Evolutionary conservation across 345 rosid species (phyloP).

Genomic region (Isatis tinctoria): DNA sequence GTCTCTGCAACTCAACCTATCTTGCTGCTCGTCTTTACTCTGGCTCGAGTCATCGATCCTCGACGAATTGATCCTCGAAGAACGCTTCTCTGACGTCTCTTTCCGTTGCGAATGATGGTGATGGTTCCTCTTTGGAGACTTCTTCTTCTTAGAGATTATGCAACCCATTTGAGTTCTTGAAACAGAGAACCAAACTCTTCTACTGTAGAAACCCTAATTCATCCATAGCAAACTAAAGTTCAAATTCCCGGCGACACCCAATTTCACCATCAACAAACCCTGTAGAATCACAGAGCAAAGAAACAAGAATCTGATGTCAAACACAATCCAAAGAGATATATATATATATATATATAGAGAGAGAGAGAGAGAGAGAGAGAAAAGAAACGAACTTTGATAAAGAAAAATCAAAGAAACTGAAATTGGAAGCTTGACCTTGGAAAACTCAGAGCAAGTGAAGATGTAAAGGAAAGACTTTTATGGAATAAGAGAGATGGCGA

Average conservation of each 20-base stretch:
- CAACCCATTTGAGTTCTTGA: conserved; percentile 58
- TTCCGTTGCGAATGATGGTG: conserved; percentile 37
- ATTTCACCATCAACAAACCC: background rate
- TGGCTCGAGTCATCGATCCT: conserved; percentile 54
- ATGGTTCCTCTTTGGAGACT: conserved; percentile 45
- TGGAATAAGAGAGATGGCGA: conserved; percentile 3
- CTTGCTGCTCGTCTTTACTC: conserved; percentile 27
- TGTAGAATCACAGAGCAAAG: background rate
- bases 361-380: background rate
- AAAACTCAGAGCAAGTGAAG: conserved; percentile 19
- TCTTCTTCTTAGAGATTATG: conserved; percentile 65
- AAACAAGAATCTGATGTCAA: background rate
- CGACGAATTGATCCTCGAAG: conserved; percentile 52
- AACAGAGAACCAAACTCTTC: background rate
- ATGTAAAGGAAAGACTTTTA: background rate
- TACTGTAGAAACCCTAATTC: conserved; percentile 4
- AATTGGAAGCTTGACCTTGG: background rate
- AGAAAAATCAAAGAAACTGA: conserved; percentile 2
- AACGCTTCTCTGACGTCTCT: conserved; percentile 52
- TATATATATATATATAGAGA: too few relatives aligned
- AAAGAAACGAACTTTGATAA: background rate
- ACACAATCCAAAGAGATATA: too few relatives aligned
- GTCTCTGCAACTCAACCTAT: conserved; percentile 39
- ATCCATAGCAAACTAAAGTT: background rate
- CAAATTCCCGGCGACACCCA: background rate